Base-by-base conservation (phyloP, 2,329 filamentous ascomycete species). In the Tothia fuscella region DNA sequence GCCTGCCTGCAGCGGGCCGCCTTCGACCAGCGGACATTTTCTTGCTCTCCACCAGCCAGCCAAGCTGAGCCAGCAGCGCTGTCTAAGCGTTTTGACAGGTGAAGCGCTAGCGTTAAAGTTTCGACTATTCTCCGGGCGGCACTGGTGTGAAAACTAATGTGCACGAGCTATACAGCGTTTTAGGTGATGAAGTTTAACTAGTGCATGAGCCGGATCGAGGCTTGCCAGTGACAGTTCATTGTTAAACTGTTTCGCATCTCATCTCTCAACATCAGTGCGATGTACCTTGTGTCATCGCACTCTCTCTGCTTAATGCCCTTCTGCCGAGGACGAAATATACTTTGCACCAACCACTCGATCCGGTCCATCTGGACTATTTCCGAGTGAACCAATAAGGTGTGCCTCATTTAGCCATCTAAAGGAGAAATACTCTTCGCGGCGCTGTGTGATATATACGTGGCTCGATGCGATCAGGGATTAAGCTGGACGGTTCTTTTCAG, bases 51-150 rank as follows among this genome's bases (percentile, higher is more conserved):
- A 19, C 16, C 19, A 22, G 31, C 32, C 28, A 41, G 35, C 25
- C 17, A 44, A 21, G 20, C 36, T 3, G 36, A 33, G 35, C 42
- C 41, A 37, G 29, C 29, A n/a, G 33, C 33, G 24, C 21, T 38
- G 41, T 17, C 41, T 43, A 26, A 41, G 42, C 42, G 38, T 44
- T 44, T 33, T 44, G 42, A 44, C 42, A 44, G 42, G 36, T 44
- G 42, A 44, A 44, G 42, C 42, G 42, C 42, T 44, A 40, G 41
- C 41, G 16, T 43, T 36, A 28, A 35, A 13, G 28, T 40, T 43
- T 43, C 24, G 35, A 40, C 35, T 44, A 38, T 44, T 44, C 42
- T 41, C 42, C 42, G 42, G 40, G 28, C 20, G 35, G 36, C 41
- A 35, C 35, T 33, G 3, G 21, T 28, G 30, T 20, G 26, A 19